phyloP scores from a whole-genome alignment of 768 basidiomycete genomes.

The Trametes sanguinea region DNA sequence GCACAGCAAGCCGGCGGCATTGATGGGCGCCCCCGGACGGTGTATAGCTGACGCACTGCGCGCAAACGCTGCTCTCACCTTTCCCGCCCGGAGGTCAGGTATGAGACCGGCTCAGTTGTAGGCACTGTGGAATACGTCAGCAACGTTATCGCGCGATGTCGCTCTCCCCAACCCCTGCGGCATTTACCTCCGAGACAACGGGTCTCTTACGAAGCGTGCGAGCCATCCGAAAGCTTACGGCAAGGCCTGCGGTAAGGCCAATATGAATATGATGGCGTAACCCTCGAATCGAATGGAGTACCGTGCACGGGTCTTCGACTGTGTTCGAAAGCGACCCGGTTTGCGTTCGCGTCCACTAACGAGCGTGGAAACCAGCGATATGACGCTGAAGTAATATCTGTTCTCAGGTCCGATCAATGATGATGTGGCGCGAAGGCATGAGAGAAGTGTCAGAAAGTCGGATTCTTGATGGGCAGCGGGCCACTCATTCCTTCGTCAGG shows the following conservation, averaged over 20 bases:
- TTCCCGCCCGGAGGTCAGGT: background rate
- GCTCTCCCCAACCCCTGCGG: background rate
- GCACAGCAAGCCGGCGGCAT: slow-evolving; percentile 12
- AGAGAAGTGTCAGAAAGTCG: background rate
- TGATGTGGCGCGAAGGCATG: slow-evolving; percentile 6
- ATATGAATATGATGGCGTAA: slow-evolving; percentile 6
- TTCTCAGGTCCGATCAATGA: slow-evolving; percentile 15
- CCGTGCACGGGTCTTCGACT: background rate
- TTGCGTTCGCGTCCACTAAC: background rate
- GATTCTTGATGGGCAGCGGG: background rate
- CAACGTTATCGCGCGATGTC: background rate
- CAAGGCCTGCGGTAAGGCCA: background rate
- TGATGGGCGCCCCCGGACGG: slow-evolving; percentile 1
- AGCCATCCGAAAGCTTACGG: background rate
- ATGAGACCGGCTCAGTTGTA: background rate
- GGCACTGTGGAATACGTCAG: background rate
- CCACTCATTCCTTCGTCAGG: too few species aligned
- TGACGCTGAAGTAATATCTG: background rate
- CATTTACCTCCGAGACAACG: background rate
- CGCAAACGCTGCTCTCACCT: background rate
- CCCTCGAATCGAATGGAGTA: slow-evolving; percentile 5
- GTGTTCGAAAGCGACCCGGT: background rate
- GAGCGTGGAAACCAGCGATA: background rate
- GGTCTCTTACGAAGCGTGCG: background rate
- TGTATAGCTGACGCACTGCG: background rate